phyloP scores from a whole-genome alignment of 2,329 filamentous ascomycete genomes.

The Paecilomyces sp. region DNA sequence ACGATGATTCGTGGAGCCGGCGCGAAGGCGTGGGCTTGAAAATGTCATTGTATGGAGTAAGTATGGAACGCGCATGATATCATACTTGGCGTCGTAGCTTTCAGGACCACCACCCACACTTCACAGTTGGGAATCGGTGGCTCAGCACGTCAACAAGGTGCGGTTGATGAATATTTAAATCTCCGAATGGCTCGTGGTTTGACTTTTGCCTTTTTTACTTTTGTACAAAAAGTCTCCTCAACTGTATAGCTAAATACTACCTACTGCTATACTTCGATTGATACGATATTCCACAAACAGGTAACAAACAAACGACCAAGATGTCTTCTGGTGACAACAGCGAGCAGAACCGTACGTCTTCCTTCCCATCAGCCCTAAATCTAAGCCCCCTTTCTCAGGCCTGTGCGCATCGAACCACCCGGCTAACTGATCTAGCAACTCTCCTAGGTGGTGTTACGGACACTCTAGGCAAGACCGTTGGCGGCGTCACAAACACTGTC shows the following conservation, averaged over 20 bases:
- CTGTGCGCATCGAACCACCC: neutral
- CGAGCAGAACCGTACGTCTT: neutral
- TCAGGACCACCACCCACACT: neutral
- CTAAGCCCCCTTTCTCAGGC: neutral
- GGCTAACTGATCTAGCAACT: constrained; percentile 2
- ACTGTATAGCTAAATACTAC: too few species aligned
- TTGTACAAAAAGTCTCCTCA: too few species aligned
- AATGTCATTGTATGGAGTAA: neutral
- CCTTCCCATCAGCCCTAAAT: neutral
- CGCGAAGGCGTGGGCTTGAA: neutral
- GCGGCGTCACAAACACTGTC: constrained; percentile 14
- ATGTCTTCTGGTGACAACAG: neutral
- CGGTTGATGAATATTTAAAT: too few species aligned
- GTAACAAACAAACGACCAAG: neutral
- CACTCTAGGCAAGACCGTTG: constrained; percentile 17
- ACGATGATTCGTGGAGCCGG: neutral
- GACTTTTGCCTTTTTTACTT: too few species aligned
- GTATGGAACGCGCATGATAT: neutral
- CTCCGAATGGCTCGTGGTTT: too few species aligned
- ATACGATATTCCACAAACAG: neutral
- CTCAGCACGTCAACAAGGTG: neutral
- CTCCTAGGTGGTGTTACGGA: constrained; percentile 17
- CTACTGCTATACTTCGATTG: neutral
- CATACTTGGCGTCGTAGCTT: neutral
- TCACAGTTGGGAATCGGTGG: neutral